Base-by-base conservation (phyloP, 192 early-diverging fungal genomes). In the Allomyces macrogynus region DNA sequence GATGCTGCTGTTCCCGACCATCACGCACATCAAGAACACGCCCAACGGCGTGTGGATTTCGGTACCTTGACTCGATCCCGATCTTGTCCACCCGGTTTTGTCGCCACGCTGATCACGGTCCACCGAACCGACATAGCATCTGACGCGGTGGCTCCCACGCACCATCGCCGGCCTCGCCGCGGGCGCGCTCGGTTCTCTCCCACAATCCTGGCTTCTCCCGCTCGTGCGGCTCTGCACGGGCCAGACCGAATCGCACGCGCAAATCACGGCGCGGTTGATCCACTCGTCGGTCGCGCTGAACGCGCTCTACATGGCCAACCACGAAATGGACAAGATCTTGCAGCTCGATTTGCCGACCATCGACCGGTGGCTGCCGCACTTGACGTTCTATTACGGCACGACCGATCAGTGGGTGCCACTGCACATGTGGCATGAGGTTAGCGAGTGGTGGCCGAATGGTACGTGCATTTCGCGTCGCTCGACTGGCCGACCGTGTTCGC, bases 331-430 rank as follows among this genome's bases (percentile, higher is more conserved):
- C 32, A 62, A 68, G 25, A 86, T 95, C 22, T 70, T 65, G 23
- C 76, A 72, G 24, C 72, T 92, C 62, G 86, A 92, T 63, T 75
- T 76, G 27, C 81, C 83, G 42, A 76, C 85, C 60, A 81, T 89
- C 62, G 60, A 71, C 20, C 66, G 66, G 22, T 67, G 83, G 63
- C 71, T 80, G 1, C 72, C 77, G 22, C 87, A 86, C 67, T 81
- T 87, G 43, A 77, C 88, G 24, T 78, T 92, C 67, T 92, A 91
- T 67, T 95, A 88, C 69, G 84, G 86, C 8, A 69, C 68, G 22
- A 71, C 72, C 42, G 92, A 95, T 67, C 68, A 76, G 57, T 95
- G 92, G 92, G 84, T 83, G 32, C 89, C 90, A 0, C 66, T 75
- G 26, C 72, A 78, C 10, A 82, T 87, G 63, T 84, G 81, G 71